Evolutionary conservation across 2,329 filamentous ascomycete genomes (phyloP), one percentile per base, ranked within the genome.

Genomic region (Aspergillus costaricaensis): DNA sequence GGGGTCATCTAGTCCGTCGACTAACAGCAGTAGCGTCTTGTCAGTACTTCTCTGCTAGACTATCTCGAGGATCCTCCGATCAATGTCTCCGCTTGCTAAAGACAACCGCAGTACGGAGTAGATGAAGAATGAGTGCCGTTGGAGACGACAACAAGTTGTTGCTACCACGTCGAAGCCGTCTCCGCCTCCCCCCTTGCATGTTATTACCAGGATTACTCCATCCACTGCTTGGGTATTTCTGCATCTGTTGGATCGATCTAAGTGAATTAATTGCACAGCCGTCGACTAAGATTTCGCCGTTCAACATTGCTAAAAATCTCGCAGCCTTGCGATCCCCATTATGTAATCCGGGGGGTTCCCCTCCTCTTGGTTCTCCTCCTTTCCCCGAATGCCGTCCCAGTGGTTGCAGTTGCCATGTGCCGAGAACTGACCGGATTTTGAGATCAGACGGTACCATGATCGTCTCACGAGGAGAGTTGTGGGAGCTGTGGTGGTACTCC

Each of bases 171-270:
- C 44, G 21, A 9, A 9, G 21, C 21, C 23, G 12, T 9, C 39
- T 17, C 15, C 25, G 25, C 25, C 25, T 27, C 23, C 23, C 44
- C 38, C 52, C 52, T 55, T 55, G 36, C 52, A 55, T 25, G 23
- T 14, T 14, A 12, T 3, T 21, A 21, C 30, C 38, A 55, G 15
- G n/a, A 47, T 17, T 23, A 19, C 12, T 6, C 17, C 19, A 30
- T 49, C 12, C 8, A 36, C 44, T 49, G 23, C n/a, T 55, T 55
- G 53, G 53, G 53, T 55, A 55, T 17, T 47, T 32, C 25, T 55
- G 53, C 53, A 36, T 36, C 25, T 15, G 17, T 44, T n/a, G 52
- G 53, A 36, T 43, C 53, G 41, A 55, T 55, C 53, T 14, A 55
- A 36, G 39, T 14, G 19, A 27, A 27, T 36, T 36, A 27, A 27